These are phyloP conservation scores for Parmelia sp. DNA, from an alignment of 495 filamentous ascomycete species.

Conservation along the genomic window DNA sequence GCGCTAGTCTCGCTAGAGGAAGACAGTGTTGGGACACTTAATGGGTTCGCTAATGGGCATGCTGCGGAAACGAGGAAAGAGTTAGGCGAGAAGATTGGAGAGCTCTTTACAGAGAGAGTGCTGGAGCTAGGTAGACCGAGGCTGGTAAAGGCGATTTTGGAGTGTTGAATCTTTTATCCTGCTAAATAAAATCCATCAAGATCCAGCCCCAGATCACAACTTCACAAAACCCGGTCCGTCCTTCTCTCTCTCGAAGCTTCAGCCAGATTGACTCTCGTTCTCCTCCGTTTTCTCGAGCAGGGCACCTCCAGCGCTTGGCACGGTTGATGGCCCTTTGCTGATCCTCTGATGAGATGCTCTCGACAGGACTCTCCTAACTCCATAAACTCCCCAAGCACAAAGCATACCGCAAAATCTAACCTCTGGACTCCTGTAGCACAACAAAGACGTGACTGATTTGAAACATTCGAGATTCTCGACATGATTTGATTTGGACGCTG, in stretches of 20 bases:
- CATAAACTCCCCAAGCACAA: no score
- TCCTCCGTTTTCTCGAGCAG: neutral
- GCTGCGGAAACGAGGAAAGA: conserved; percentile 48
- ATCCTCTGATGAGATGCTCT: neutral
- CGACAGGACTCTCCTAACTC: no score
- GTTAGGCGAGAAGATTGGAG: conserved; percentile 55
- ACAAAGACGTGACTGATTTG: no score
- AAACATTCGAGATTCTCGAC: no score
- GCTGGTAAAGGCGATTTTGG: conserved; percentile 46
- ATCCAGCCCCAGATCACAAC: neutral
- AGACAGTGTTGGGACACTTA: conserved; percentile 33
- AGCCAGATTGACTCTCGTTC: neutral
- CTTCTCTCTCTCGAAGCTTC: neutral
- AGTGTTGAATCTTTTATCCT: conserved; percentile 27
- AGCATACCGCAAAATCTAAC: no score
- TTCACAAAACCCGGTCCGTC: neutral
- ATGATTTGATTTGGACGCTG: no score
- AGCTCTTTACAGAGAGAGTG: conserved; percentile 48
- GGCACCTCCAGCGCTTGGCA: neutral
- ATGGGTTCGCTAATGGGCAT: conserved; percentile 43
- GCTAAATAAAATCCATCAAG: neutral
- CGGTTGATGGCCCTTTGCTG: neutral
- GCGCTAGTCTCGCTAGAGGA: conserved; percentile 48
- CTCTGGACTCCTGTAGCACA: no score
- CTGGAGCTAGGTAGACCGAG: conserved; percentile 44